Base-by-base conservation (phyloP, 2,329 filamentous ascomycete genomes). In the Alternaria infectoria region DNA sequence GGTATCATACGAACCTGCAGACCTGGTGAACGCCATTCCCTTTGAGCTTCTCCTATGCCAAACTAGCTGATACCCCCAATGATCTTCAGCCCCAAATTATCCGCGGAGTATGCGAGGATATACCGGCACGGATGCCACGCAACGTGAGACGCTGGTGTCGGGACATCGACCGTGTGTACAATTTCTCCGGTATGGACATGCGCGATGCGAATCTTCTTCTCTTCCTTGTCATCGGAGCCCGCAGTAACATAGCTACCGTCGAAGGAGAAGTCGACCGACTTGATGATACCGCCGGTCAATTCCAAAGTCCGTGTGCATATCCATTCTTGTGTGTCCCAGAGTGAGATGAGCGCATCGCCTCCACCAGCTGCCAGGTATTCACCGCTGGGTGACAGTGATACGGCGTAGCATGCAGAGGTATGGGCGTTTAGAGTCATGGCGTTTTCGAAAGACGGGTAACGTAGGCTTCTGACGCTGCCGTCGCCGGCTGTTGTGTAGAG, bases 291-390 rank as follows among this genome's bases (percentile, higher is more conserved):
- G 10, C 86, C 85, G 82, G 92, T 90, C 70, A 87, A 85, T 36
- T 88, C 88, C 45, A 93, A 83, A 1, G 91, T 93, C 64, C 89
- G 86, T 72, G 90, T 86, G 74, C 91, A 93, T 59, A 92, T 88
- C 90, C 91, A 93, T 69, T 92, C 89, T 44, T 86, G 85, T 4
- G 91, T 93, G 72, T 94, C 91, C 90, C 91, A 95, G 4, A 95
- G 82, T 6, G 90, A 86, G 68, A 94, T 90, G 54, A 93, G 86
- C 1, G 90, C 91, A 73, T 95, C 92, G 10, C 89, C 88, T 10
- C 91, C 91, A 28, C 91, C 92, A 0, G 91, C 91, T 0, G 92
- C 92, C 47, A 95, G 83, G 74, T 89, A 91, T 45, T 88, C 85
- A 44, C 89, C 91, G 47, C 87, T 88, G 1, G 92, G 91, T 66